Conservation (phyloP, 1,284 basidiomycete species). For the Puccinia triticina region DNA sequence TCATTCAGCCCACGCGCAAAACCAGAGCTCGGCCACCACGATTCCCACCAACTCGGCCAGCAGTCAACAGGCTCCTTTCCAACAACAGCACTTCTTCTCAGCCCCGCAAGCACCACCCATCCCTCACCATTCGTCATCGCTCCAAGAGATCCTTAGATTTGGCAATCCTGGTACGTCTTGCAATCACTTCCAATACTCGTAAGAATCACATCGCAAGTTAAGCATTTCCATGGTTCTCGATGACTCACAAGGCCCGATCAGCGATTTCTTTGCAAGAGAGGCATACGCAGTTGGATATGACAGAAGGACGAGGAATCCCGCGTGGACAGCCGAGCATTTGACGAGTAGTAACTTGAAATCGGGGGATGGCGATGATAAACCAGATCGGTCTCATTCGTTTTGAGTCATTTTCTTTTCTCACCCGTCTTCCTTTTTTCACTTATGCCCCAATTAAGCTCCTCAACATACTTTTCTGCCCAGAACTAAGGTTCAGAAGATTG, state of each 20-base stretch:
- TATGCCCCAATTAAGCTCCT: not conserved
- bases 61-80: slow-evolving; percentile 15
- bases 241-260: slow-evolving; percentile 70
- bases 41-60: slow-evolving; percentile 18
- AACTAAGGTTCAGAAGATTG: slow-evolving; percentile 62
- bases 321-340: slow-evolving; percentile 66
- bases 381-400: slow-evolving; percentile 52
- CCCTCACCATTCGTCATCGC: slow-evolving; percentile 11
- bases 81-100: slow-evolving; percentile 41
- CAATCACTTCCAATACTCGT: not conserved
- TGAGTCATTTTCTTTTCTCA: slow-evolving; percentile 25
- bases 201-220: not conserved
- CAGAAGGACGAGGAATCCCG: slow-evolving; percentile 81
- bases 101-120: not conserved
- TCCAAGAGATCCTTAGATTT: slow-evolving; percentile 38
- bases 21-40: slow-evolving; percentile 3
- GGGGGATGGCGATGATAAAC: slow-evolving; percentile 39
- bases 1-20: slow-evolving; percentile 6
- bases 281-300: slow-evolving; percentile 91
- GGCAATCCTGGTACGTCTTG: slow-evolving; percentile 39
- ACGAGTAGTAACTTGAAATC: slow-evolving; percentile 32
- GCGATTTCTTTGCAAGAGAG: slow-evolving; percentile 75
- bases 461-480: no score
- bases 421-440: not conserved
- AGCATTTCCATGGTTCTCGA: not conserved